Base-by-base conservation (phyloP, 176 grass and related monocot species). In the Raddia guianensis region DNA sequence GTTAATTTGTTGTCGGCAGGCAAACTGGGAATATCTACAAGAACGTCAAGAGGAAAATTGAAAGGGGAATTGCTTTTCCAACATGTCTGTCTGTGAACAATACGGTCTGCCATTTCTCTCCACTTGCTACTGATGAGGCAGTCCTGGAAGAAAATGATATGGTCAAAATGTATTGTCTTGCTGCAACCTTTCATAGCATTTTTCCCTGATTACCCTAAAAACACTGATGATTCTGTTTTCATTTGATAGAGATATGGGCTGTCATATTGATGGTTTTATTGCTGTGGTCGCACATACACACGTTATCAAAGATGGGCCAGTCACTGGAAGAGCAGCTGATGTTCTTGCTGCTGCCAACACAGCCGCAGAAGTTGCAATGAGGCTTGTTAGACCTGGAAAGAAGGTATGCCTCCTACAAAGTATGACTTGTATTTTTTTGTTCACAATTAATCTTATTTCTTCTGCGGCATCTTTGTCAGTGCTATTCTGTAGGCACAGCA, bases 251-350 rank as follows among this genome's bases (percentile, higher is more conserved):
- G 97, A 99, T 77, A 91, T 99, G 93, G 97, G 88, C n/a, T 95
- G 92, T 33, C 97, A 99, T 80, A 93, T 99, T 82, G 97, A 99
- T 91, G 97, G 97, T 35, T 99, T 99, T 93, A 99, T 99, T 74
- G 93, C 97, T 43, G 97, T 99, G 68, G 93, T 99, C 32, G 97
- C 91, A n/a, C 97, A 99, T 69, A 96, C 97, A 34, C 93, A 93
- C 62, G 89, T 96, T 1, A 91, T 99, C 78, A 80, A 84, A 16
- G 81, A 83, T 58, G 97, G 93, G 14, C 87, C 80, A 18, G 75
- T 99, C 73, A 90, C 89, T 11, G 97, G 97, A 77, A 91, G 85
- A 68, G 91, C 91, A 46, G 93, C 91, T 47, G 93, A 99, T 91
- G 91, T 99, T 65, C 84, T 99, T 86, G 91, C 89, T 72, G 97